Percentiles rank a stretch among this genome's conserved stretches.
Conservation (phyloP, 257 asterid species). For the Rehmannia glutinosa region DNA sequence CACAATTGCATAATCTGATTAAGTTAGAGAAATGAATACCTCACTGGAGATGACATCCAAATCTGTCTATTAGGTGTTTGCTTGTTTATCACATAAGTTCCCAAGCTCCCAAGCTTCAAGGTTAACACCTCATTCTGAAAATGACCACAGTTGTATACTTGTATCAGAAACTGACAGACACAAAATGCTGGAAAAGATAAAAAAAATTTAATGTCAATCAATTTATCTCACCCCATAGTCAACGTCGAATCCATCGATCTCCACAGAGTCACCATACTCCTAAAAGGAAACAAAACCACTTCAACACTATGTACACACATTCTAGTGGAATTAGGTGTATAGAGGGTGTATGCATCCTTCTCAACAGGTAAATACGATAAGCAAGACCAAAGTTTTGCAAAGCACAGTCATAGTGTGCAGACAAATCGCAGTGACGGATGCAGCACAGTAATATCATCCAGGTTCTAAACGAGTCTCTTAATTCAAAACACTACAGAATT, state of each 20-base stretch:
- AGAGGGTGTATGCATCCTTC: background rate
- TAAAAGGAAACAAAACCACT: constrained; percentile 21
- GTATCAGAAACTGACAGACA: constrained; percentile 6
- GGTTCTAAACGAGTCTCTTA: background rate
- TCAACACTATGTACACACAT: background rate
- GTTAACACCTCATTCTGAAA: constrained; percentile 90
- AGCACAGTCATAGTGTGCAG: background rate
- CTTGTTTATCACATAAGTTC: constrained; percentile 93
- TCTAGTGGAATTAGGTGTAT: background rate
- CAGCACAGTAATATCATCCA: background rate
- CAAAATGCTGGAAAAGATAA: background rate
- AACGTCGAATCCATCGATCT: constrained; percentile 73
- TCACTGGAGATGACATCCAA: constrained; percentile 97
- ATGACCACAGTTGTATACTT: background rate
- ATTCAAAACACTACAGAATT: background rate
- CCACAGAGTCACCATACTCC: constrained; percentile 88
- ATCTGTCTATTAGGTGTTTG: constrained; percentile 92
- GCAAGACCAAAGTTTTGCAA: background rate
- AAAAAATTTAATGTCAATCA: background rate
- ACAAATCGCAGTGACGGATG: background rate
- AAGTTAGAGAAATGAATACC: constrained; percentile 41
- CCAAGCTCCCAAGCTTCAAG: constrained; percentile 75
- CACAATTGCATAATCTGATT: background rate
- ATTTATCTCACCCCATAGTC: constrained; percentile 77
- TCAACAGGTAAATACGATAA: background rate